These are phyloP conservation scores for Backusella morwellensis DNA, from an alignment of 192 early-diverging fungal genomes.

Conservation along the genomic window DNA sequence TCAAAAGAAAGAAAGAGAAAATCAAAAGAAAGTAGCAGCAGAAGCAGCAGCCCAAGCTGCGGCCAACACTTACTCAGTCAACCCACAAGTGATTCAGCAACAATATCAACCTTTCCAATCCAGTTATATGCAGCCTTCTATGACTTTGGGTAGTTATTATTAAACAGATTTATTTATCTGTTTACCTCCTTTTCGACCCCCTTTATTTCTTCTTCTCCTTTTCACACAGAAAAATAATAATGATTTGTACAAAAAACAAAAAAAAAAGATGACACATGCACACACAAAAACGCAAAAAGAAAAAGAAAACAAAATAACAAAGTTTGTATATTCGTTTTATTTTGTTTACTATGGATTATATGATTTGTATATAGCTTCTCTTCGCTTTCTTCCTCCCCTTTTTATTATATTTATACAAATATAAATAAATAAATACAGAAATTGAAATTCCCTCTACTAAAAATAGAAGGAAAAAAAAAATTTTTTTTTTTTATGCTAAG, in stretches of 20 bases:
- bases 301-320: not conserved
- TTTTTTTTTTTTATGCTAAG: not conserved
- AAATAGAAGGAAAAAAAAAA: not conserved
- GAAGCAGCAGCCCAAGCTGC: not conserved
- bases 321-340: not conserved
- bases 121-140: not conserved
- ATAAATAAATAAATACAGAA: not conserved
- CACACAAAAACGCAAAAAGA: not conserved
- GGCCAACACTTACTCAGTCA: not conserved
- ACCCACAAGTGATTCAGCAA: not conserved
- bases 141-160: conserved; percentile 4
- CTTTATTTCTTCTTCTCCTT: not conserved
- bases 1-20: conserved; percentile 49
- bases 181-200: not conserved
- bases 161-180: not conserved
- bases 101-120: not conserved
- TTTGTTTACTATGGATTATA: not conserved
- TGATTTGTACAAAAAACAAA: not conserved
- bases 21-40: conserved; percentile 13
- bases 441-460: not conserved
- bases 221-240: not conserved
- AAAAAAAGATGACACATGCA: not conserved
- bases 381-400: not conserved
- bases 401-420: not conserved
- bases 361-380: not conserved